These are phyloP conservation scores for Talaromyces sp. DNA, from an alignment of 2,329 filamentous ascomycete genomes.

Conservation along the genomic window DNA sequence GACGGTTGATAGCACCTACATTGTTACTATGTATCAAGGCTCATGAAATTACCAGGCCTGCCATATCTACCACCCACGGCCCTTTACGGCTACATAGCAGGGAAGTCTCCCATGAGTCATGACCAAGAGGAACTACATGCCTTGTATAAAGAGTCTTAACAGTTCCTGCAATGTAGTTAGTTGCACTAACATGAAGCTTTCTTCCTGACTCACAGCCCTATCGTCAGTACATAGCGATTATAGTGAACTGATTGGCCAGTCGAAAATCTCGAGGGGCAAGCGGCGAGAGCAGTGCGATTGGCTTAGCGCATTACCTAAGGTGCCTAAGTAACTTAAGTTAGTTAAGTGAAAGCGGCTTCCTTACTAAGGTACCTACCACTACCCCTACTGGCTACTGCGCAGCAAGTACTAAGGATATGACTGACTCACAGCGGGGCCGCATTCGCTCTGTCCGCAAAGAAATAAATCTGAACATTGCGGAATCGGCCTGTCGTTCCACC, in stretches of 20 bases:
- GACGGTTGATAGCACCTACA: not conserved
- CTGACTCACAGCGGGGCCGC: constrained; percentile 13
- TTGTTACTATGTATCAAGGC: not conserved
- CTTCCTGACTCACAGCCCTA: not conserved
- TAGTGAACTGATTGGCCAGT: not conserved
- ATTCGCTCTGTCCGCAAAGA: constrained; percentile 1
- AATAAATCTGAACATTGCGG: constrained; percentile 10
- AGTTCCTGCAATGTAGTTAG: too few relatives aligned
- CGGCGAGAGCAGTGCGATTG: not conserved
- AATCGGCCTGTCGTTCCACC: constrained; percentile 2
- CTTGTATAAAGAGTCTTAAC: not conserved
- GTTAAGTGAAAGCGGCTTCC: too few relatives aligned
- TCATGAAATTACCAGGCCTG: not conserved
- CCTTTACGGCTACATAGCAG: not conserved
- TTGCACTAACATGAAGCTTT: not conserved
- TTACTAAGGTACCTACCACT: too few relatives aligned
- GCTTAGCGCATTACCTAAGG: not conserved
- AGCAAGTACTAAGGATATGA: not conserved
- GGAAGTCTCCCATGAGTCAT: not conserved
- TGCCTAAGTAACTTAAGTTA: too few relatives aligned
- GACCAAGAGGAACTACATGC: not conserved
- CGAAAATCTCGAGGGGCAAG: not conserved
- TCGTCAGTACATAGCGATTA: not conserved
- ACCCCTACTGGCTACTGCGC: too few relatives aligned
- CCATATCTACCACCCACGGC: not conserved